Evolutionary conservation across 2,329 filamentous ascomycete genomes (phyloP), one percentile per base, ranked within the genome.

Genomic region (Dothistroma septosporum): DNA sequence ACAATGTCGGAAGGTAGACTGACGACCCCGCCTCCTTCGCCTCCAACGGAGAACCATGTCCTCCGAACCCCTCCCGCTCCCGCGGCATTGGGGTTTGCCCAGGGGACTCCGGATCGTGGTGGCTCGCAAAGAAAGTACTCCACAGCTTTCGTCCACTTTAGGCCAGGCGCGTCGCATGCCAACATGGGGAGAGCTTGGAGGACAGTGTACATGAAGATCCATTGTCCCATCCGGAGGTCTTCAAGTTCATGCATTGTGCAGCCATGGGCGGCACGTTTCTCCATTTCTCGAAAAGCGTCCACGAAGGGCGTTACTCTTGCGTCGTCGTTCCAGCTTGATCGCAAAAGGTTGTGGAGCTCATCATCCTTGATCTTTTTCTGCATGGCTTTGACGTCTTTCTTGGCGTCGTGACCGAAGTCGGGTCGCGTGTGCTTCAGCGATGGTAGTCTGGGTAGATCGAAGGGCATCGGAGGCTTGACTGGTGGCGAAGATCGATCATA

Each of bases 401-500:
- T 93, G 1, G 84, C 73, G 21, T 90, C 83, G 33, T 91, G 80
- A 62, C 83, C 76, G 71, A 85, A 89, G 48, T 86, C 88, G 46
- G 85, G 82, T 59, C 87, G 81, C 19, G 91, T 81, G 1, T 85
- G 79, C 33, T 82, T 80, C 68, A 95, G 82, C 0, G 82, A 83
- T 0, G 93, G 93, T 24, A 95, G 76, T 65, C 87, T 83, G 2
- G 94, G 93, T 4, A 91, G 80, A 72, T 97, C 93, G 70, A 93
- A 97, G 0, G 94, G 93, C 58, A 97, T 86, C 0, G 93, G 91
- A 0, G 94, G 94, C 61, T 93, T 85, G 0, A 97, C 92, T 0
- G 94, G 94, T 0, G 93, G 91, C 14, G 88, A 90, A 9, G 90
- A 93, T 61, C 89, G 86, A 73, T 99, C 94, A 70, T 92, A 97